phyloP scores from a whole-genome alignment of 208 protist genomes.

The Naegleria fowleri region DNA sequence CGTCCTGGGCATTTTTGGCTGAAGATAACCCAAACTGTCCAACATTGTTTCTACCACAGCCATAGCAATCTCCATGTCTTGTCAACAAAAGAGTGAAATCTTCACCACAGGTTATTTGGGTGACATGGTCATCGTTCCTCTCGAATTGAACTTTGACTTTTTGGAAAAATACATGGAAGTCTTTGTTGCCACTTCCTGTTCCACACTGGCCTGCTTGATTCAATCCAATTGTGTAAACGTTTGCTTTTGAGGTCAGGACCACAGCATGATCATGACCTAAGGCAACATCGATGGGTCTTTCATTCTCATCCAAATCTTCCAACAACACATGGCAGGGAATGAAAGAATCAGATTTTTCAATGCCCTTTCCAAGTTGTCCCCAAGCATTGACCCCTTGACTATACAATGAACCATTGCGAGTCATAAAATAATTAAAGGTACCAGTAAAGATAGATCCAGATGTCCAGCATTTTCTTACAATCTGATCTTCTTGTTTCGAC shows the following conservation, averaged over 20 bases:
- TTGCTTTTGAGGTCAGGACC: not conserved
- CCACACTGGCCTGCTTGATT: not conserved
- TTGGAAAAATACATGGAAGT: not conserved
- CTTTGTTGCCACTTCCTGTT: not conserved
- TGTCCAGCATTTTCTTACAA: not conserved
- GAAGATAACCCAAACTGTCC: not conserved
- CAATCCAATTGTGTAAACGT: not conserved
- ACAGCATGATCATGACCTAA: not conserved
- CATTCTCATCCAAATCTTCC: not conserved
- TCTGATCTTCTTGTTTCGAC: not conserved
- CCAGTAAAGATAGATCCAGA: not conserved
- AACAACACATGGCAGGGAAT: not conserved
- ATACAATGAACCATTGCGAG: not conserved
- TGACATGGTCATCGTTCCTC: not conserved
- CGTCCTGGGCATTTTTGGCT: not conserved
- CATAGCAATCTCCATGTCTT: not conserved
- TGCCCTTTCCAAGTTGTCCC: not conserved
- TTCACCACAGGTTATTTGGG: not conserved
- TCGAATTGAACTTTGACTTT: not conserved
- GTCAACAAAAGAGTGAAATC: not conserved
- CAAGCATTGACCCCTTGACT: not conserved
- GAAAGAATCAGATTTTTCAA: not conserved
- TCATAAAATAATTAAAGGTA: not conserved
- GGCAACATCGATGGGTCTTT: not conserved
- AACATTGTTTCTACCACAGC: not conserved